Evolutionary conservation across 2,329 filamentous ascomycete genomes (phyloP), one percentile per base, ranked within the genome.

Genomic region (Dryadomyces sulphureus): DNA sequence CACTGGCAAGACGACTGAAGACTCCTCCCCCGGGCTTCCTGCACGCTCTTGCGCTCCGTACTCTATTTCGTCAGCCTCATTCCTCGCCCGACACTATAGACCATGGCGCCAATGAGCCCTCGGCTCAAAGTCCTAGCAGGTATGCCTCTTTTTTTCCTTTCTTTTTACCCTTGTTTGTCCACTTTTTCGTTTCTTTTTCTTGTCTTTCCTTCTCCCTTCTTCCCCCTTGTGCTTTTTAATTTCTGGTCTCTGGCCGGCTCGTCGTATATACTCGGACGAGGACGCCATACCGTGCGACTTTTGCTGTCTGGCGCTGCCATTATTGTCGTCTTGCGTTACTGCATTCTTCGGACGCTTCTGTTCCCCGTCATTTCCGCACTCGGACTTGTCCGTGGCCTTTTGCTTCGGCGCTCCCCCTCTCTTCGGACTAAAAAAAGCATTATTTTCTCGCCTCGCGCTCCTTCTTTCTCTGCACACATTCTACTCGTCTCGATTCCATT

Each of bases 41-140:
- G 32, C 25, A n/a, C 14, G 17, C 20, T 17, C 8, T 22, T 7
- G 27, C 21, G 21, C 25, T 25, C 16, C 21, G 38, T 44, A 38
- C 32, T 21, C 42, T 16, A n/a, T 38, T 38, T 27, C 30, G 40
- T 16, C 17, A 32, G 38, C 24, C 38, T 21, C 25, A 11, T 7
- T 32, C 27, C 4, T 32, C 27, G 16, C 27, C 11, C 27, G 27
- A 21, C 24, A 16, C 17, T 20, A 24, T 30, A 42, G n/a, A 42
- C 57, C 55, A 77, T 77, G 73, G 72, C 72, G 64, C 72, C 73
- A 62, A 65, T 68, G 61, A 66, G 72, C 62, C 72, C 73, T 63
- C 72, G 72, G 64, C 68, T 72, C 62, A 75, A 70, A 66, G 68
- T 75, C 63, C 67, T 76, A 60, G 74, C 72, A 70, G 73, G 73